Evolutionary conservation across 768 basidiomycete genomes (phyloP).

Genomic region (Pisolithus sp.): DNA sequence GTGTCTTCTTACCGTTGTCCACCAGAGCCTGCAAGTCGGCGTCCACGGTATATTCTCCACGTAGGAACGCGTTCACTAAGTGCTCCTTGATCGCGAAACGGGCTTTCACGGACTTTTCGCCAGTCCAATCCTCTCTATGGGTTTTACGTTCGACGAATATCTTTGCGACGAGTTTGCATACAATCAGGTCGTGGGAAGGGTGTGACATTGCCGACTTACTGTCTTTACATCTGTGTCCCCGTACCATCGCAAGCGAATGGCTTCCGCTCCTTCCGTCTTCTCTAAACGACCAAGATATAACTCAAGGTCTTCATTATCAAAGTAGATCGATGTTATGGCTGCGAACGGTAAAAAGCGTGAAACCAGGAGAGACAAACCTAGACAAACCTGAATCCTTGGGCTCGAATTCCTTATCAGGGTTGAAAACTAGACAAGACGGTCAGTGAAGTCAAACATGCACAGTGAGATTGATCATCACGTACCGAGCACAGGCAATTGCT

Average conservation of each 20-base stretch:
- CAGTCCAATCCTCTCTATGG: conserved; percentile 98
- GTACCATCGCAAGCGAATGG: conserved; percentile 95
- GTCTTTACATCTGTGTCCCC: conserved; percentile 80
- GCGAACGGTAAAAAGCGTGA: conserved; percentile 8
- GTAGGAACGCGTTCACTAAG: conserved; percentile 84
- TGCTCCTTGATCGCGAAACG: conserved; percentile 94
- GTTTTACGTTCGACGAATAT: conserved; percentile 88
- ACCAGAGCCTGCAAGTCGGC: conserved; percentile 83
- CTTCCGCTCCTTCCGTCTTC: conserved; percentile 98
- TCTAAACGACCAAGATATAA: conserved; percentile 94
- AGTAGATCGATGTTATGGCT: conserved; percentile 97
- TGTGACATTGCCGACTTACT: conserved; percentile 35
- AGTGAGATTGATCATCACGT: conserved; percentile 15
- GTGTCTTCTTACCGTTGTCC: conserved; percentile 87
- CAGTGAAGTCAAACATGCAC: not conserved
- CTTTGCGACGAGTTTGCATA: conserved; percentile 28
- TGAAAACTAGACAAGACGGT: conserved; percentile 61
- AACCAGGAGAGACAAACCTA: not conserved
- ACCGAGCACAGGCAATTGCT: conserved; percentile 93
- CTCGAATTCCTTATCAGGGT: conserved; percentile 89
- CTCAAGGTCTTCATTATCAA: conserved; percentile 92
- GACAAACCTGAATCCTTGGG: conserved; percentile 65
- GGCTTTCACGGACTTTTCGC: conserved; percentile 97
- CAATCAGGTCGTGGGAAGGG: not conserved
- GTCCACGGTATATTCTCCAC: conserved; percentile 90